Evolutionary conservation across 2,329 filamentous ascomycete genomes (phyloP), one percentile per base, ranked within the genome.

Genomic region (Colletotrichum neosansevieriae): DNA sequence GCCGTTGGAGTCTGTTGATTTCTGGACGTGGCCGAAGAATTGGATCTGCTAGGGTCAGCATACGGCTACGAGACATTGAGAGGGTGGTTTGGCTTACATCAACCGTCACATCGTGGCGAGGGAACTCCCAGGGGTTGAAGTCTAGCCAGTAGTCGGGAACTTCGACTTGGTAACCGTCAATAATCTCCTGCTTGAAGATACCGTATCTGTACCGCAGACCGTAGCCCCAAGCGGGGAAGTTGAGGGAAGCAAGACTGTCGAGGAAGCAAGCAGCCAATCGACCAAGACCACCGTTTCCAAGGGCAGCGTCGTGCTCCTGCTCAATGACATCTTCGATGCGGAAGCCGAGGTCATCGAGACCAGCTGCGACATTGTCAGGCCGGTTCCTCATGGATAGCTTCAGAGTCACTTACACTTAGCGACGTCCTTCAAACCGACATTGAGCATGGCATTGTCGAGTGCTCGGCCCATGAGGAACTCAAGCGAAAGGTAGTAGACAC

Each of bases 121-220:
- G 94, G 76, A 98, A 99, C 79, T 99, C 96, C 96, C 96, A 99
- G 0, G 96, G 96, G 81, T 99, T 99, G 81, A 98, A 98, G 79
- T 98, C 96, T 61, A 99, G 89, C 96, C 96, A 99, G 82, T 99
- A 98, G 79, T 99, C 96, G 19, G 96, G 96, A 67, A 98, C 92
- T 78, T 99, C 96, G 72, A 99, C 94, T 81, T 99, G 96, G 79
- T 98, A 99, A 66, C 96, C 96, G 76, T 98, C 92, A 69, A 98
- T 91, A 75, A 99, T 98, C 83, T 98, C 96, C 84, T 99, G 96
- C 84, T 98, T 98, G 89, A 99, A 99, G 79, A 99, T 99, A 77
- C 93, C 93, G 78, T 98, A 98, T 79, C 94, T 88, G 84, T 99
- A 99, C 76, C 96, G 90, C 73, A 99, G 84, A 63, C 95, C 96